Conservation (phyloP, 1,139 yeast genomes). For the Yamadazyma dendronema region DNA sequence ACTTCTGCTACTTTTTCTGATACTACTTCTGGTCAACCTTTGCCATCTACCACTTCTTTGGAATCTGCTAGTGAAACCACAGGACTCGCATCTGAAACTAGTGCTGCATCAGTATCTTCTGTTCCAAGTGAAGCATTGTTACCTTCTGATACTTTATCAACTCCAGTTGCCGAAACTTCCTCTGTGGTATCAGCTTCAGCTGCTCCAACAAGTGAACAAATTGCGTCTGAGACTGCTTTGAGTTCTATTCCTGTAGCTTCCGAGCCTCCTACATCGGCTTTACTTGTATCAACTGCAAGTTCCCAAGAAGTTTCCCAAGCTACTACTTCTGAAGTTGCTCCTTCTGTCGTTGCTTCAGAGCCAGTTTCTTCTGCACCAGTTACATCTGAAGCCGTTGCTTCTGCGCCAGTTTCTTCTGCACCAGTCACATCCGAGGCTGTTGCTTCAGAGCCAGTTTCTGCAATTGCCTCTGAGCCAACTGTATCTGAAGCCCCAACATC, state of each 20-base stretch:
- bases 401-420: too few species aligned
- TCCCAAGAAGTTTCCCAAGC: too few species aligned
- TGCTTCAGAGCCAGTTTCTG: conserved; percentile 4
- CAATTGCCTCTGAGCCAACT: conserved; percentile 4
- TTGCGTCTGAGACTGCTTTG: conserved; percentile 5
- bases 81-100: background rate
- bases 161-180: conserved; percentile 1
- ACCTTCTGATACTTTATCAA: conserved; percentile 1
- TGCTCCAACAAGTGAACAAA: conserved; percentile 1
- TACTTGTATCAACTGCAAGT: conserved; percentile 4
- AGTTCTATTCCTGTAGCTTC: conserved; percentile 1
- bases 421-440: too few species aligned
- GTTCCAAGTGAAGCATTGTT: background rate
- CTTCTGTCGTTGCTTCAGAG: too few species aligned
- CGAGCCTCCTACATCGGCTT: background rate
- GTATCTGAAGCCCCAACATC: conserved; percentile 8
- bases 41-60: background rate
- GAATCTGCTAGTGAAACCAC: conserved; percentile 5
- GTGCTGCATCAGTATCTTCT: conserved; percentile 1
- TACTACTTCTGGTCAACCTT: conserved; percentile 1
- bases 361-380: too few species aligned
- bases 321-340: too few species aligned
- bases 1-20: background rate
- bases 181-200: conserved; percentile 1
- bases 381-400: too few species aligned